A percentile compares a stretch with the other conserved stretches of the same genome.
Conservation (phyloP, 208 protist genomes). For the Trypanosoma caninum region DNA sequence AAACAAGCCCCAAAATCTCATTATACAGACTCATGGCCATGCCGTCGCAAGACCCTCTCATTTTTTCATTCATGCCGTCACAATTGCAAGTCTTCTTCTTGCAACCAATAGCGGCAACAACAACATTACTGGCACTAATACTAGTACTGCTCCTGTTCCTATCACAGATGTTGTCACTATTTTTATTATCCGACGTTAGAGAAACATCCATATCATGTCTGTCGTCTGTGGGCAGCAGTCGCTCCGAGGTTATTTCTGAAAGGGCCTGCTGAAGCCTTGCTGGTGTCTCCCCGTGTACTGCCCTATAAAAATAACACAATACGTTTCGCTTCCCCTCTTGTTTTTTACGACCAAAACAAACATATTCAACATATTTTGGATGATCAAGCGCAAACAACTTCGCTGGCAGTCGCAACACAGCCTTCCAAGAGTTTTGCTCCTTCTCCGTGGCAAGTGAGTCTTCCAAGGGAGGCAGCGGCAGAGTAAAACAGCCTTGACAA, state of each 20-base stretch:
- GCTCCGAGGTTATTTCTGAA: background rate
- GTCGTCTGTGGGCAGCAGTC: background rate
- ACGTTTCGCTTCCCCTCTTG: conserved; percentile 17
- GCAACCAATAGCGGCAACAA: too few relatives aligned
- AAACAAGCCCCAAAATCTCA: conserved; percentile 10
- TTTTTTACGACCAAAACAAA: conserved; percentile 9
- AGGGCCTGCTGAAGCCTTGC: background rate
- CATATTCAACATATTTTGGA: conserved; percentile 8
- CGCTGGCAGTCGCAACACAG: conserved; percentile 12
- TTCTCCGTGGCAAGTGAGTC: background rate
- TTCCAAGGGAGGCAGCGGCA: conserved; percentile 14
- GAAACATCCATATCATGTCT: background rate
- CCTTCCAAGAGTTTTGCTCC: conserved; percentile 1
- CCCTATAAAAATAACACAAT: conserved; percentile 11
- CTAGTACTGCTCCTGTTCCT: too few relatives aligned
- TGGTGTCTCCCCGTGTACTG: conserved; percentile 3
- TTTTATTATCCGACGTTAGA: too few relatives aligned
- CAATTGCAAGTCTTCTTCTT: too few relatives aligned
- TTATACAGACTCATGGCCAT: conserved; percentile 14
- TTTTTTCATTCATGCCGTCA: too few relatives aligned
- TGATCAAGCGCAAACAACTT: conserved; percentile 15
- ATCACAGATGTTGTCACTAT: background rate
- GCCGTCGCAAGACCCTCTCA: background rate
- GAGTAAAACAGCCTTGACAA: conserved; percentile 15
- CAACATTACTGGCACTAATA: too few relatives aligned